Conservation (phyloP, 352 stramenopile genomes). For the Globisporangium sylvaticum region DNA sequence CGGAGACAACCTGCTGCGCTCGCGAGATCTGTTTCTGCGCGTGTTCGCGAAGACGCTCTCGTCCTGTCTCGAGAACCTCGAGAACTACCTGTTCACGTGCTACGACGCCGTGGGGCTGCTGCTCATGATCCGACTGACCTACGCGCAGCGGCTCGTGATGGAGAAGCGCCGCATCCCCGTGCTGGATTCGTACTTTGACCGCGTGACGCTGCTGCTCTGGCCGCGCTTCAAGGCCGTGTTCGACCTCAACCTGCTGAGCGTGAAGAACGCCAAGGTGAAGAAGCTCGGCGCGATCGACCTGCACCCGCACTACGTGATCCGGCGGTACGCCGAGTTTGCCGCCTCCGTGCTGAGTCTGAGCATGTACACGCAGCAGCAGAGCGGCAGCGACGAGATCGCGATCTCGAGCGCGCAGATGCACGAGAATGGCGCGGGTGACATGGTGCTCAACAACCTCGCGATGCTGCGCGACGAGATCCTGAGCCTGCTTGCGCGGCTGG, state of each 20-base stretch:
- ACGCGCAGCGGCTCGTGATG: constrained; percentile 81
- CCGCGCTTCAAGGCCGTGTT: constrained; percentile 97
- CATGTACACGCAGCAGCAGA: constrained; percentile 47
- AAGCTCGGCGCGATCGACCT: constrained; percentile 93
- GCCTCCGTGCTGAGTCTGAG: constrained; percentile 94
- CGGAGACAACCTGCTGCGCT: constrained; percentile 59
- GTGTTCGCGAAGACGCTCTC: constrained; percentile 96
- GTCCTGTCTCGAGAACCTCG: constrained; percentile 94
- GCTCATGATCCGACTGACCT: constrained; percentile 98
- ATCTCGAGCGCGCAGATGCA: constrained; percentile 74
- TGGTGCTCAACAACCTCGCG: constrained; percentile 92
- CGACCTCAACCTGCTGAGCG: constrained; percentile 92
- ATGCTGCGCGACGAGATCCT: constrained; percentile 82
- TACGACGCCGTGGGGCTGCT: constrained; percentile 96
- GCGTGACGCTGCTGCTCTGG: constrained; percentile 94
- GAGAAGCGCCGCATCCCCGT: constrained; percentile 84
- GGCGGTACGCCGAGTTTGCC: constrained; percentile 96
- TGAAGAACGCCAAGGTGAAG: constrained; percentile 85
- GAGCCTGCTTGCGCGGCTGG: constrained; percentile 74
- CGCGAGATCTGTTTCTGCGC: constrained; percentile 91
- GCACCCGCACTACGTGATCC: constrained; percentile 96
- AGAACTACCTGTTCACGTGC: constrained; percentile 98
- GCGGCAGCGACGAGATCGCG: constrained; percentile 24
- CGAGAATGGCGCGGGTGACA: constrained; percentile 85
- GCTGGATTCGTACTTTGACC: constrained; percentile 96